phyloP scores from a whole-genome alignment of 495 filamentous ascomycete genomes.

The Annulohypoxylon nitens region DNA sequence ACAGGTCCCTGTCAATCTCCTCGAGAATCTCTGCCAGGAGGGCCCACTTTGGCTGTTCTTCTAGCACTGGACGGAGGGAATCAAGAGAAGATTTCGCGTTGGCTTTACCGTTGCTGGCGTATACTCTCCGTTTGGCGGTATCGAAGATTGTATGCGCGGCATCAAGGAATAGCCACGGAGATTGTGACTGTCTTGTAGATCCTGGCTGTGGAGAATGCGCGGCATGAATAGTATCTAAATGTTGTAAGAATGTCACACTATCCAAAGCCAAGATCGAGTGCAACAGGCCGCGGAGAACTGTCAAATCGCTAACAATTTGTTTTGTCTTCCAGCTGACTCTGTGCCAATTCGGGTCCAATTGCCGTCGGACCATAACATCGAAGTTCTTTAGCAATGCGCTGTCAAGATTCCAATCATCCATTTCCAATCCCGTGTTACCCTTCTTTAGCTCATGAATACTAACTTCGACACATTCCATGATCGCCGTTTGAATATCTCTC shows the following conservation, averaged over 20 bases:
- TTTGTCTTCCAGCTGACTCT: conserved; percentile 93
- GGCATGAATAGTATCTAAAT: conserved; percentile 93
- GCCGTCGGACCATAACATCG: conserved; percentile 86
- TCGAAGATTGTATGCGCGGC: conserved; percentile 95
- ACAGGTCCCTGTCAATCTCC: conserved; percentile 93
- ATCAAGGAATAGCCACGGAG: conserved; percentile 96
- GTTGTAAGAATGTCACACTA: conserved; percentile 90
- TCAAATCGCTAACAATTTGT: conserved; percentile 91
- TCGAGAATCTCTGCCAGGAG: conserved; percentile 86
- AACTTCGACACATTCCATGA: conserved; percentile 96
- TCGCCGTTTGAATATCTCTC: conserved; percentile 91
- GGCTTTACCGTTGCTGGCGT: conserved; percentile 65
- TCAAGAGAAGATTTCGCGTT: conserved; percentile 64
- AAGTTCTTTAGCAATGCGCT: conserved; percentile 94
- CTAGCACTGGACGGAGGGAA: conserved; percentile 86
- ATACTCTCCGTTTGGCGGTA: conserved; percentile 91
- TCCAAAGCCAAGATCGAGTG: conserved; percentile 89
- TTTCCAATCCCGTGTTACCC: conserved; percentile 86
- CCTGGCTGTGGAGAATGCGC: conserved; percentile 90
- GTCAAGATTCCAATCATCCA: conserved; percentile 98
- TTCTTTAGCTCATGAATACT: conserved; percentile 94
- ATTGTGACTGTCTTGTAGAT: conserved; percentile 86
- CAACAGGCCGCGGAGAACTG: conserved; percentile 86
- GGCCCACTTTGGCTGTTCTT: conserved; percentile 95
- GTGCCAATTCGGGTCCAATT: conserved; percentile 97